Evolutionary conservation across 768 basidiomycete genomes (phyloP).

Genomic region (Mycena chlorophos): DNA sequence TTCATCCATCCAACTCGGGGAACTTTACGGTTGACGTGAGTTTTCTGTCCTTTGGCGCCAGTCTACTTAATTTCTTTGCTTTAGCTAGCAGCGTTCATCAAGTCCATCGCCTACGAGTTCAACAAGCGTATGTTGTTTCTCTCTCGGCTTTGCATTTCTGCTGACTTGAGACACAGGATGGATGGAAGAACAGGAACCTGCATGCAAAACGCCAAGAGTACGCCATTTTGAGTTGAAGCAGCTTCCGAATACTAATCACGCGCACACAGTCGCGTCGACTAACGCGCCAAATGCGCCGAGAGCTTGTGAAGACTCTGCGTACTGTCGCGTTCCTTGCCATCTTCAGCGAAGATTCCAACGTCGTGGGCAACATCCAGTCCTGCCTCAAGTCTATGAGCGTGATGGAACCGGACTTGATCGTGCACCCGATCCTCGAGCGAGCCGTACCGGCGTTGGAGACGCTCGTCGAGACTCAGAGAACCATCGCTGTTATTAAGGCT

Average conservation of each 20-base stretch:
- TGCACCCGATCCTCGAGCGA: conserved; percentile 79
- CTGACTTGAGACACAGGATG: conserved; percentile 49
- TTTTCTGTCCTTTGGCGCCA: conserved; percentile 5
- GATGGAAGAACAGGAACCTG: conserved; percentile 73
- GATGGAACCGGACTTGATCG: conserved; percentile 84
- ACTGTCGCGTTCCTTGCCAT: conserved; percentile 86
- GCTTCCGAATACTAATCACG: conserved; percentile 3
- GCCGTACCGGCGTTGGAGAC: conserved; percentile 87
- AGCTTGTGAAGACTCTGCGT: conserved; percentile 78
- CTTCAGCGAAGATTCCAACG: conserved; percentile 80
- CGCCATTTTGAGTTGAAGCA: conserved; percentile 14
- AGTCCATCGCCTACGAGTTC: conserved; percentile 81
- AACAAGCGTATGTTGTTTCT: conserved; percentile 58
- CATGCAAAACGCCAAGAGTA: conserved; percentile 79
- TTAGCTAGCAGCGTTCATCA: conserved; percentile 82
- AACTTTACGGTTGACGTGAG: conserved; percentile 76
- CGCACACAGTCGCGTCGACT: conserved; percentile 63
- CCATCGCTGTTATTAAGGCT: conserved; percentile 82
- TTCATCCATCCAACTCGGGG: conserved; percentile 88
- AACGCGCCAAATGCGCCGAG: conserved; percentile 75
- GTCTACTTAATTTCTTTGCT: not conserved
- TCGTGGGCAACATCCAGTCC: conserved; percentile 74
- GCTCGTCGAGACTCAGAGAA: conserved; percentile 86
- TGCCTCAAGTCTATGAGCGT: conserved; percentile 80
- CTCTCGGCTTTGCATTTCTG: conserved; percentile 1